phyloP scores from a whole-genome alignment of 345 rosid species.

The Litchi chinensis region DNA sequence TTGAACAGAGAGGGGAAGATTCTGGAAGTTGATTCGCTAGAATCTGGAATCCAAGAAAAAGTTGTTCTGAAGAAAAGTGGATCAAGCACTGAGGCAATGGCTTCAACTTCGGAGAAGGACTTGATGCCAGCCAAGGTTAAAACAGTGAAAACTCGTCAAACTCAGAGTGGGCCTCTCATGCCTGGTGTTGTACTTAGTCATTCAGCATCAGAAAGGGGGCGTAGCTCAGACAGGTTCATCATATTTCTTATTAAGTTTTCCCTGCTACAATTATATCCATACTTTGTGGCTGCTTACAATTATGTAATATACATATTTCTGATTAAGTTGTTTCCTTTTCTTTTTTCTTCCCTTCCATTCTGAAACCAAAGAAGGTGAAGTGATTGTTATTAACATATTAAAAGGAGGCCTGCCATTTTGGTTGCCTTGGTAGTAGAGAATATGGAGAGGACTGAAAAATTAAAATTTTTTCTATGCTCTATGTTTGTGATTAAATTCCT shows the following conservation, averaged over 20 bases:
- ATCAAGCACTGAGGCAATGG: constrained; percentile 44
- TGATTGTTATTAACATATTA: not conserved
- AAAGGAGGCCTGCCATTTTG: not conserved
- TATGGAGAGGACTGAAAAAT: not conserved
- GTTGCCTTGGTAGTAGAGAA: not conserved
- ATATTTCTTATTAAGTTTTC: constrained; percentile 11
- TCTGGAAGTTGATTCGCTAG: constrained; percentile 48
- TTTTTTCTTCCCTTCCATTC: not conserved
- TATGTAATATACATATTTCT: not conserved
- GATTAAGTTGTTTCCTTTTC: too few species aligned
- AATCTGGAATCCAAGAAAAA: constrained; percentile 42
- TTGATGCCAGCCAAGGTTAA: constrained; percentile 47
- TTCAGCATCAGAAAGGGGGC: constrained; percentile 61
- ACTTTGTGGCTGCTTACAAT: constrained; percentile 12
- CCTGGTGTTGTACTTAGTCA: constrained; percentile 59
- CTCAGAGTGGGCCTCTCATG: constrained; percentile 86
- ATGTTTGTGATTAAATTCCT: too few species aligned
- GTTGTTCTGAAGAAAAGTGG: constrained; percentile 43
- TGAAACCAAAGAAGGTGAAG: not conserved
- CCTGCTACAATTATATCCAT: not conserved
- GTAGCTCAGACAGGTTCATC: constrained; percentile 65
- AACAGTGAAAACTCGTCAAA: constrained; percentile 63
- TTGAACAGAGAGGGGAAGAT: constrained; percentile 54
- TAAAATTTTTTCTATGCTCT: not conserved
- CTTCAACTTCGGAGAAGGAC: constrained; percentile 59